phyloP scores from a whole-genome alignment of 257 asterid genomes.

The Forsythia viridissima region DNA sequence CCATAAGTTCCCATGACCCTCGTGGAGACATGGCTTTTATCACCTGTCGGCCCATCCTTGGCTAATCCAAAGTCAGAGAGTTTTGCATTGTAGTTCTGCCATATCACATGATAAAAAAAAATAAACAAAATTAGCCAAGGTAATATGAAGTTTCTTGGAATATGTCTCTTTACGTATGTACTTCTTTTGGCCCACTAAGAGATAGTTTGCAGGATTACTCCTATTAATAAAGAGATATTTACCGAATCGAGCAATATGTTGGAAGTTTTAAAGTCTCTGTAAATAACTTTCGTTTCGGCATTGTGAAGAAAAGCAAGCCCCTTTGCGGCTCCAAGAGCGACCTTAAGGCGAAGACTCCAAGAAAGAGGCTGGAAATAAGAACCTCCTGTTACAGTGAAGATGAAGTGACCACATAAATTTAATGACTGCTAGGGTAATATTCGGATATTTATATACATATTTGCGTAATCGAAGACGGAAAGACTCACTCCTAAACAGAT shows the following conservation, averaged over 20 bases:
- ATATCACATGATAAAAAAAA: background rate
- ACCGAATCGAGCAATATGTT: conserved; percentile 16
- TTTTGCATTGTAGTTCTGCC: conserved; percentile 23
- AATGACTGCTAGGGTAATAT: background rate
- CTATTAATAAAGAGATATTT: background rate
- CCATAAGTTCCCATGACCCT: conserved; percentile 13
- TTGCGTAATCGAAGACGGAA: background rate
- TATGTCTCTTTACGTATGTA: background rate
- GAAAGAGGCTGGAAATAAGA: conserved; percentile 22
- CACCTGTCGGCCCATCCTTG: conserved; percentile 17
- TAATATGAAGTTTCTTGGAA: background rate
- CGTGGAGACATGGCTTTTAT: conserved; percentile 14
- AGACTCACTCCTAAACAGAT: conserved; percentile 49
- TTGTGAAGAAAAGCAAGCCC: conserved; percentile 25
- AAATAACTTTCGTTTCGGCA: conserved; percentile 20
- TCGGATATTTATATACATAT: background rate
- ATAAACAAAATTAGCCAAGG: background rate
- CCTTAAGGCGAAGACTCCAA: conserved; percentile 24
- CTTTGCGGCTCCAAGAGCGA: conserved; percentile 26
- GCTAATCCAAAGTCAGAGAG: conserved; percentile 22
- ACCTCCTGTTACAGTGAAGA: conserved; percentile 10
- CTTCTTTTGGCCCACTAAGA: background rate
- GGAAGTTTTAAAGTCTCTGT: conserved; percentile 16
- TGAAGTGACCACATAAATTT: background rate
- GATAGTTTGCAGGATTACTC: background rate